A percentile compares a stretch with the other conserved stretches of the same genome.
Evolutionary conservation across 139 green algal species (phyloP).

Genomic region (Chlorella sp.): DNA sequence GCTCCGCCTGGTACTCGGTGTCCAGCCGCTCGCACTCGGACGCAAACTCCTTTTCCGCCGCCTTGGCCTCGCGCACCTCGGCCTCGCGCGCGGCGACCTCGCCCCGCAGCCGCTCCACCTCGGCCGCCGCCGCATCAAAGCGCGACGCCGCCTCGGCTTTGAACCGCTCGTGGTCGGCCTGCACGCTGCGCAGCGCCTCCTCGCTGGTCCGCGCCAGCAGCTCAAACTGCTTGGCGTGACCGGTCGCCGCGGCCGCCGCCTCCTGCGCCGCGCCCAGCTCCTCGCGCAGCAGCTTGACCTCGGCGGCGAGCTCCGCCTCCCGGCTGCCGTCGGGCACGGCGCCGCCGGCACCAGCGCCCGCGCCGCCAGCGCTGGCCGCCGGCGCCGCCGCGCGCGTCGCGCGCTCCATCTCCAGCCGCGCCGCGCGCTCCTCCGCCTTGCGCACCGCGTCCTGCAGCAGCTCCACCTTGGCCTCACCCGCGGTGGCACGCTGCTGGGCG

Average conservation of each 20-base stretch:
- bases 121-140: conserved; percentile 19
- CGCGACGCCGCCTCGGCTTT: conserved; percentile 39
- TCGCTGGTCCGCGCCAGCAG: conserved; percentile 50
- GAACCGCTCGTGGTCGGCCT: conserved; percentile 48
- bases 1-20: conserved; percentile 1
- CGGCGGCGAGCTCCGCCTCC: conserved; percentile 38
- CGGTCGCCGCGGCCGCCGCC: conserved; percentile 50
- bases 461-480: conserved; percentile 46
- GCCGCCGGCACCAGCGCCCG: neutral
- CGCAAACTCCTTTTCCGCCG: conserved; percentile 28
- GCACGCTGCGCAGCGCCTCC: conserved; percentile 44
- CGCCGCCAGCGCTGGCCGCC: conserved; percentile 4
- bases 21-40: conserved; percentile 30
- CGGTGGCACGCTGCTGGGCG: conserved; percentile 43
- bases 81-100: conserved; percentile 23
- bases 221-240: conserved; percentile 61
- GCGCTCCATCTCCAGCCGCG: conserved; percentile 48
- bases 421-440: conserved; percentile 54
- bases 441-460: conserved; percentile 53
- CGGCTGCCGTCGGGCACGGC: neutral
- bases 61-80: conserved; percentile 23
- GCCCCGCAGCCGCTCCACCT: conserved; percentile 28
- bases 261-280: conserved; percentile 58
- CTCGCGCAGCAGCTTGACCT: conserved; percentile 51
- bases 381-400: conserved; percentile 8